Conservation (phyloP, 2,329 filamentous ascomycete species). For the Sporothrix schenckii region DNA sequence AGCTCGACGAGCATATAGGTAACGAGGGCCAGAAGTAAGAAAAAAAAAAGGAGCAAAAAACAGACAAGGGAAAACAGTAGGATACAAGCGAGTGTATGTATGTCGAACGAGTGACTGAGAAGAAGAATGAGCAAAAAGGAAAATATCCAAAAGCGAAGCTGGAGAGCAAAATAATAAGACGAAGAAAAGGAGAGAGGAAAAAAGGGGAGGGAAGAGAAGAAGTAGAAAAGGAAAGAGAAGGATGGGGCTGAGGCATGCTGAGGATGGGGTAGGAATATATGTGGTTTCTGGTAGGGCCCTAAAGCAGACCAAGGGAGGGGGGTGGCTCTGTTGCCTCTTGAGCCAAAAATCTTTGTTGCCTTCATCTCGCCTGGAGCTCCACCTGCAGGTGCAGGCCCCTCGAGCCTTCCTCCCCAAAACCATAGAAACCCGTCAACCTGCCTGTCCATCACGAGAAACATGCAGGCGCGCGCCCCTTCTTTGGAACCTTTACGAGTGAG, state of each 20-base stretch:
- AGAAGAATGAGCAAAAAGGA: conserved; percentile 19
- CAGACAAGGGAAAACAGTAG: not conserved
- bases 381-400: conserved; percentile 5
- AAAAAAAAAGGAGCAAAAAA: conserved; percentile 8
- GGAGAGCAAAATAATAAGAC: not conserved
- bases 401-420: not conserved
- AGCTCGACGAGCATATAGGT: conserved; percentile 14
- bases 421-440: not conserved
- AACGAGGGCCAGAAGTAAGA: conserved; percentile 1
- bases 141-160: conserved; percentile 20
- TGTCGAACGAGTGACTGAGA: conserved; percentile 29
- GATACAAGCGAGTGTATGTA: conserved; percentile 28
- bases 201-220: not conserved
- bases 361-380: conserved; percentile 27
- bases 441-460: conserved; percentile 21
- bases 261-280: conserved; percentile 27
- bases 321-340: not conserved
- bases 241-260: conserved; percentile 22
- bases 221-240: not conserved
- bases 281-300: conserved; percentile 10
- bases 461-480: conserved; percentile 1
- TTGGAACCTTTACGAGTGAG: not conserved
- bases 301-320: too few species aligned
- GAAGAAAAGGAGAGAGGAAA: not conserved
- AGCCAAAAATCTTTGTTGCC: too few species aligned